These are phyloP conservation scores for Monosporozyma solicola DNA, from an alignment of 805 yeast genomes.

Conservation along the genomic window DNA sequence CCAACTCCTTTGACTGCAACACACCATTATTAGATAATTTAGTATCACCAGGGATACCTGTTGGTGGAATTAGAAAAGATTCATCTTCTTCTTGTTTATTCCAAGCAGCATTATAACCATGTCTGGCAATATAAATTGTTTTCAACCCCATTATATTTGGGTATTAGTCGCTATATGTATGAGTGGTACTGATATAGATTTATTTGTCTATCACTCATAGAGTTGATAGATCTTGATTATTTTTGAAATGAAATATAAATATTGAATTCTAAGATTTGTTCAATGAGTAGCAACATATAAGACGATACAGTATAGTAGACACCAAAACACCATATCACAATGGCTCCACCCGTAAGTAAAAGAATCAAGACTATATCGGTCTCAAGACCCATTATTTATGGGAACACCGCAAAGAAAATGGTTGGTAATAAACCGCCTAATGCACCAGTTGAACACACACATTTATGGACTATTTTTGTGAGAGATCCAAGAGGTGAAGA, in stretches of 20 bases:
- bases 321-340: not conserved
- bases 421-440: constrained; percentile 44
- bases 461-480: constrained; percentile 89
- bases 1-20: constrained; percentile 77
- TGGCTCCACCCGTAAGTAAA: constrained; percentile 22
- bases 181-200: no score
- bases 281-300: not conserved
- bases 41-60: constrained; percentile 87
- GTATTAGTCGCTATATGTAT: not conserved
- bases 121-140: constrained; percentile 67
- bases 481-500: constrained; percentile 75
- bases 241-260: not conserved
- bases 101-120: constrained; percentile 91
- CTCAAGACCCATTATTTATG: constrained; percentile 71
- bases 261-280: not conserved
- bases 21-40: constrained; percentile 82
- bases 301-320: not conserved
- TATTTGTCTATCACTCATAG: no score
- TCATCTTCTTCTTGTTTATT: not conserved
- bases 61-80: constrained; percentile 47
- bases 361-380: constrained; percentile 50
- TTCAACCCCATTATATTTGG: constrained; percentile 36
- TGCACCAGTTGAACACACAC: constrained; percentile 87
- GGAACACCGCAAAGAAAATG: constrained; percentile 68
- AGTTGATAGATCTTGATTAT: not conserved